A percentile compares a stretch with the other conserved stretches of the same genome.
These are phyloP conservation scores for Mucor saturninus DNA, from an alignment of 371 early-diverging fungal species.

Conservation along the genomic window DNA sequence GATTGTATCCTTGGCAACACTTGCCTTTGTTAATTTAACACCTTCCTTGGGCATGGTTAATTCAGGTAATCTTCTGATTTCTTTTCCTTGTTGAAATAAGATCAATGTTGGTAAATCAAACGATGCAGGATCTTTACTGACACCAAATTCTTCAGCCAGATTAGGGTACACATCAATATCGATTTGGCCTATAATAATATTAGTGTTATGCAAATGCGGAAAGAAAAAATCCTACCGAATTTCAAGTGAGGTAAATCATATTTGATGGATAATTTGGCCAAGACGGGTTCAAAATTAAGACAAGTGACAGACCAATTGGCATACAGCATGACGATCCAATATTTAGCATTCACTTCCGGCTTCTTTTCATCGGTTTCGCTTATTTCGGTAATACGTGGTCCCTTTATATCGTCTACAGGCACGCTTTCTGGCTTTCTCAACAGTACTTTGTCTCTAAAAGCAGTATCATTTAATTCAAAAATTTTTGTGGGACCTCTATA, in stretches of 20 bases:
- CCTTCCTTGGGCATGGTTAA: constrained; percentile 37
- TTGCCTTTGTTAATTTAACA: constrained; percentile 23
- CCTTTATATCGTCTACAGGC: constrained; percentile 29
- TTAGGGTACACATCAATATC: constrained; percentile 51
- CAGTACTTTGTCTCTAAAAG: constrained; percentile 32
- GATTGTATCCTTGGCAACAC: constrained; percentile 51
- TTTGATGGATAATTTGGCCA: constrained; percentile 49
- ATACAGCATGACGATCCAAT: constrained; percentile 57
- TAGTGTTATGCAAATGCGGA: too few species aligned
- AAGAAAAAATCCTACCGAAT: constrained; percentile 35
- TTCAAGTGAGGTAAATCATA: constrained; percentile 44
- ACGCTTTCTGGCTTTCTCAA: constrained; percentile 8
- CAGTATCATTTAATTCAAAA: constrained; percentile 37
- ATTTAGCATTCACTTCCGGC: constrained; percentile 24
- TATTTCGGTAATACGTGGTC: constrained; percentile 34
- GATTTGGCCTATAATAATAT: constrained; percentile 35
- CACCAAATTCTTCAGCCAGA: constrained; percentile 48
- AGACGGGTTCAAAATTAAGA: constrained; percentile 56
- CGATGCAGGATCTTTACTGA: constrained; percentile 54
- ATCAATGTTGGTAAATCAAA: constrained; percentile 56
- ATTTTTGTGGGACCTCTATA: constrained; percentile 63
- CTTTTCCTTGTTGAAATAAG: constrained; percentile 50
- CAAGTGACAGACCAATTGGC: constrained; percentile 58
- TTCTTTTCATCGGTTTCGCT: constrained; percentile 8
- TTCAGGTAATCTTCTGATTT: constrained; percentile 47